Evolutionary conservation across 2,329 filamentous ascomycete species (phyloP).

Genomic region (Cladosporium halotolerans): DNA sequence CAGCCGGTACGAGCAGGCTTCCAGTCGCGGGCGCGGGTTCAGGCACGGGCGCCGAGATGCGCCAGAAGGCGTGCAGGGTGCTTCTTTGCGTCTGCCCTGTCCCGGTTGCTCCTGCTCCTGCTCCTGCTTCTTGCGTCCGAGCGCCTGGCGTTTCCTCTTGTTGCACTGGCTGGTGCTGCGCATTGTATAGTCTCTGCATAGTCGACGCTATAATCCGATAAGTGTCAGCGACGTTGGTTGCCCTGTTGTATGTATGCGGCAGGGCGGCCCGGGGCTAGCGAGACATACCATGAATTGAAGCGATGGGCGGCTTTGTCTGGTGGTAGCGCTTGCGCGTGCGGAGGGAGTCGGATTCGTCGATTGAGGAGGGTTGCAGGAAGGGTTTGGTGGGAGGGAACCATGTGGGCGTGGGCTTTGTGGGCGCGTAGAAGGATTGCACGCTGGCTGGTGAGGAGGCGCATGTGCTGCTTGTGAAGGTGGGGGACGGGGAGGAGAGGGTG

Average conservation of each 20-base stretch:
- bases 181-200: slow-evolving; percentile 39
- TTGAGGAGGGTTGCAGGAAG: slow-evolving; percentile 12
- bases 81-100: slow-evolving; percentile 32
- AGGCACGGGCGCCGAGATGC: slow-evolving; percentile 30
- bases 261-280: too few relatives aligned
- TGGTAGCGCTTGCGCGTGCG: slow-evolving; percentile 55
- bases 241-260: slow-evolving; percentile 6
- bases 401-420: slow-evolving; percentile 21
- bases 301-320: slow-evolving; percentile 52
- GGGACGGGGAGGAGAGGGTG: slow-evolving; percentile 38
- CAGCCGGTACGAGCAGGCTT: slow-evolving; percentile 4
- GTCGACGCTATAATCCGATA: slow-evolving; percentile 36
- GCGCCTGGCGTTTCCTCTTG: slow-evolving; percentile 12
- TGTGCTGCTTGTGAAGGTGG: slow-evolving; percentile 28
- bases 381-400: not conserved
- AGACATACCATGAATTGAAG: slow-evolving; percentile 47
- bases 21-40: not conserved
- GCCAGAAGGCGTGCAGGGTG: slow-evolving; percentile 45
- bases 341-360: slow-evolving; percentile 16
- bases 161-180: slow-evolving; percentile 27
- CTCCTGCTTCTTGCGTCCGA: slow-evolving; percentile 20
- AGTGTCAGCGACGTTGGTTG: slow-evolving; percentile 16
- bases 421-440: slow-evolving; percentile 25
- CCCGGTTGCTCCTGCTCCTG: slow-evolving; percentile 5
- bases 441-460: too few relatives aligned